Base-by-base conservation (phyloP, 139 green algal species). In the Micractinium sp. region DNA sequence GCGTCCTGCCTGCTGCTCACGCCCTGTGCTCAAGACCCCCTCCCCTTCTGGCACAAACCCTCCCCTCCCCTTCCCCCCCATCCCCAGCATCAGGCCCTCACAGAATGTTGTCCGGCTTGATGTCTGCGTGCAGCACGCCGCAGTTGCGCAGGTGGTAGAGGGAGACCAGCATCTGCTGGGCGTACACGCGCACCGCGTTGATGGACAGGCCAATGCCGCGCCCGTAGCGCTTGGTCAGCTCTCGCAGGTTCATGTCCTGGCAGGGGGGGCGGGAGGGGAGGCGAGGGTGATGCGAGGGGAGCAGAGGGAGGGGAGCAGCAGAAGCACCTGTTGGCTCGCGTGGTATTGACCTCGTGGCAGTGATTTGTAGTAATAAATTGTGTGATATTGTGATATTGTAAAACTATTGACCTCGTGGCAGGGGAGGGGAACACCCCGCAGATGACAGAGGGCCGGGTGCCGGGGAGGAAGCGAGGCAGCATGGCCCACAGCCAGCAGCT, bases 71-170 rank as follows among this genome's bases (percentile, higher is more conserved):
- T 38, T 23, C 23, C 23, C 4, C n/a, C 73, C 33, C 36, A 82
- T 20, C 3, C 12, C 7, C 53, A 53, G 9, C 53, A 0, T 3
- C 18, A 3, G 3, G 19, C 61, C 7, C 35, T 84, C 71, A 87
- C 33, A 99, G 96, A 78, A 99, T 98, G 95, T 99, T 99, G 95
- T 99, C 98, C 9, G 98, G 98, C 95, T 99, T 99, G 94, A 99
- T 98, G 92, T 99, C 98, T 16, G 98, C 98, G 88, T 99, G 98
- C 67, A 99, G 94, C 56, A 99, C 93, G 41, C 94, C 93, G 86
- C 95, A 98, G 89, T 95, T 94, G 35, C 75, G 78, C 87, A 95
- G 91, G 93, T 99, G 98, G 83, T 97, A 94, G 86, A 99, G 95
- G 16, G 96, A 95, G 31, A 98, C 93, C 87, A 99, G 93, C 92